Evolutionary conservation across 306 rosid genomes (phyloP), one percentile per base, ranked within the genome.

Genomic region (Prosopis cineraria): DNA sequence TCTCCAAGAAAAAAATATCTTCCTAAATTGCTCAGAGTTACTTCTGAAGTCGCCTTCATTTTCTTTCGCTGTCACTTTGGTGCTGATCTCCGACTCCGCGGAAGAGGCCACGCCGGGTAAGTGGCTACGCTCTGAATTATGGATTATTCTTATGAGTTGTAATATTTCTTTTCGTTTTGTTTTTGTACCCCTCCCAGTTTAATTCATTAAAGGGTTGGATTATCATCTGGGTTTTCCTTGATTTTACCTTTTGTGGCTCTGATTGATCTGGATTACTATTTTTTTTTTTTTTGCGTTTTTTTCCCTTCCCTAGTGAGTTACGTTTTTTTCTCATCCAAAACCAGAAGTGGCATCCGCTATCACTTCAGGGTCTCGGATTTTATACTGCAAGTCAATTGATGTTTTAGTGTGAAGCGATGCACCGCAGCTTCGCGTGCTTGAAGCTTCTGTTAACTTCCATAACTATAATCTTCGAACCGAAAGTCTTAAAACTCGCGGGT

Each of bases 201-300:
- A 6, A 27, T 74, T 52, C 3, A 1, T 50, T 67, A 1, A 14
- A 17, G 22, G n/a, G 2, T 41, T 0, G 40, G 29, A 19, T 64
- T 74, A 59, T 73, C 71, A 48, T 75, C 60, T 80, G 39, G 34
- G 60, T 60, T 65, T 75, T 77, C n/a, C 20, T 67, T 64, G 4
- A 9, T 14, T 48, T 5, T 41, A 29, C 17, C 72, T 47, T 58
- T 14, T 22, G 50, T 22, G 41, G 25, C 31, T 20, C 30, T 66
- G 48, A 24, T 66, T 68, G 59, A 77, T 77, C 44, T 77, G n/a
- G 30, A n/a, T 68, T 27, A 10, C 43, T 41, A 4, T 24, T n/a
- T 68, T 55, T 29, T 7, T 4, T 37, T 67, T 11, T n/a, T 45
- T 20, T 29, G 39, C 14, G 6, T 1, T 20, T 31, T 17, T 14